These are phyloP conservation scores for Capillidium heterosporum DNA, from an alignment of 371 early-diverging fungal species.

Conservation along the genomic window DNA sequence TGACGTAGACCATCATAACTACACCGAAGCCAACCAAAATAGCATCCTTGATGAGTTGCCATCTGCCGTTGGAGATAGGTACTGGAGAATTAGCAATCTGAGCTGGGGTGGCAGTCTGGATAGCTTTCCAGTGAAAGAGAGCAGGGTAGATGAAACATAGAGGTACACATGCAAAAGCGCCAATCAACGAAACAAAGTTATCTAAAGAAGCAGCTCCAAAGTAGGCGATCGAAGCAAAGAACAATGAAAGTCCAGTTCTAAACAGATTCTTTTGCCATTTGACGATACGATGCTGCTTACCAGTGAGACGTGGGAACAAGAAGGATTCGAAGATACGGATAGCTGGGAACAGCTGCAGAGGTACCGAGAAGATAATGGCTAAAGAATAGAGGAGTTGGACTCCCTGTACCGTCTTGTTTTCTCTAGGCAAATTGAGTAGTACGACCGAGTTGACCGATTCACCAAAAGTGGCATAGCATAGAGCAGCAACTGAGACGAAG, in stretches of 20 bases:
- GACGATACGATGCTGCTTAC: conserved; percentile 39
- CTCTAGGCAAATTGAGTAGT: conserved; percentile 52
- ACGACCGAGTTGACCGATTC: conserved; percentile 56
- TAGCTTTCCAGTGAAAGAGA: conserved; percentile 52
- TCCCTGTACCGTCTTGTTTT: conserved; percentile 32
- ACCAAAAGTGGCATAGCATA: conserved; percentile 68
- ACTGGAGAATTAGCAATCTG: conserved; percentile 3
- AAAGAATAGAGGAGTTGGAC: conserved; percentile 64
- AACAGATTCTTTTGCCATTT: conserved; percentile 84
- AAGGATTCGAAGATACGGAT: conserved; percentile 70
- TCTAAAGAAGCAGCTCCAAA: conserved; percentile 54
- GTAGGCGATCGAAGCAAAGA: conserved; percentile 51
- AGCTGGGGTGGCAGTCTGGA: conserved; percentile 14
- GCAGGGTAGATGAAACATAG: conserved; percentile 68
- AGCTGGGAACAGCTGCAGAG: conserved; percentile 65
- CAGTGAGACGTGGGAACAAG: conserved; percentile 36
- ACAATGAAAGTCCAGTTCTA: conserved; percentile 35
- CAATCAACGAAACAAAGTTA: conserved; percentile 68
- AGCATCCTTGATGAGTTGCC: conserved; percentile 29
- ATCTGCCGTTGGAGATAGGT: conserved; percentile 7
- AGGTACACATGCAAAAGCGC: conserved; percentile 50
- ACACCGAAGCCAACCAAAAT: conserved; percentile 46
- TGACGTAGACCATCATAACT: conserved; percentile 54
- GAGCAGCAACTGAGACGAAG: conserved; percentile 52
- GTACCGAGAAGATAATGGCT: conserved; percentile 72